Conservation (phyloP, 2,329 filamentous ascomycete species). For the Aspergillus floridensis region DNA sequence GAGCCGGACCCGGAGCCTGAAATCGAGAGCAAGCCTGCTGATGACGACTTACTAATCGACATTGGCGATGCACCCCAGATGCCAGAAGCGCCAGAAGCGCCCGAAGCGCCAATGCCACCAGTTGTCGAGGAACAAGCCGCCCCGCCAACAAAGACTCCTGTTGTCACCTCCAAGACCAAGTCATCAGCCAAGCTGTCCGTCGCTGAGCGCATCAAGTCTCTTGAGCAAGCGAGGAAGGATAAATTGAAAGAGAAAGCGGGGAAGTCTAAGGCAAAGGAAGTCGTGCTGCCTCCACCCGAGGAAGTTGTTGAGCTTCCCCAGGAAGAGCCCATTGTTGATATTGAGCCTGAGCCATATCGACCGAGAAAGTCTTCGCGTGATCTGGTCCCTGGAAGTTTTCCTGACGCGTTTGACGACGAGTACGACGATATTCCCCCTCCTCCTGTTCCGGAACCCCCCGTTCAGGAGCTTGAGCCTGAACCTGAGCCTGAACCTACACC, state of each 20-base stretch:
- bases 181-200: conserved; percentile 45
- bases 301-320: conserved; percentile 17
- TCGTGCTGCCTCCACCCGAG: conserved; percentile 11
- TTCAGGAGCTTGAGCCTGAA: conserved; percentile 18
- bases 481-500: conserved; percentile 19
- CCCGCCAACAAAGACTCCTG: conserved; percentile 40
- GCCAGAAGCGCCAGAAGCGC: conserved; percentile 30
- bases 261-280: conserved; percentile 25
- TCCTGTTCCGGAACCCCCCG: conserved; percentile 23
- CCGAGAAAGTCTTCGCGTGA: conserved; percentile 40
- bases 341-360: conserved; percentile 26
- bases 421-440: conserved; percentile 23
- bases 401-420: conserved; percentile 50
- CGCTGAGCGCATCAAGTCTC: conserved; percentile 53
- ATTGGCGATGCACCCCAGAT: conserved; percentile 31
- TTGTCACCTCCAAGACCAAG: conserved; percentile 39
- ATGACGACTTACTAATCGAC: conserved; percentile 35
- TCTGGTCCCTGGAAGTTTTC: conserved; percentile 58
- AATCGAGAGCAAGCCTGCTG: conserved; percentile 2
- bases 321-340: conserved; percentile 7
- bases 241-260: conserved; percentile 36
- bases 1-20: conserved; percentile 19
- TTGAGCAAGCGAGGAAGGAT: conserved; percentile 43
- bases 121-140: conserved; percentile 42
- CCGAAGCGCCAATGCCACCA: conserved; percentile 34